phyloP scores from a whole-genome alignment of 2,329 filamentous ascomycete species.

The Nannizzia gypsea region DNA sequence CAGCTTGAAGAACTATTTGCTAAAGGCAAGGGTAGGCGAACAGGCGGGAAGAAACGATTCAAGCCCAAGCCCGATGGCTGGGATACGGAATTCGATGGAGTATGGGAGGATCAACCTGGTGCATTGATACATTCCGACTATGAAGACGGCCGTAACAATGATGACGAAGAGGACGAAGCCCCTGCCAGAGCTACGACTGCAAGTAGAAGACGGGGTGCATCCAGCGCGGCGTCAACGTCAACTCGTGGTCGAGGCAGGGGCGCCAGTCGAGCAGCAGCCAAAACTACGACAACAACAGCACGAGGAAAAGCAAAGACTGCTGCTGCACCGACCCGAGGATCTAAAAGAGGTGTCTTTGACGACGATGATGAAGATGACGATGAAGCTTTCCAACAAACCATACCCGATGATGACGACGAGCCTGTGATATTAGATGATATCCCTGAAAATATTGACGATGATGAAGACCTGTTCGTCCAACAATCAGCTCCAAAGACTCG shows the following conservation, averaged over 20 bases:
- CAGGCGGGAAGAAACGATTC: constrained; percentile 43
- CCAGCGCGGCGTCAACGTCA: constrained; percentile 28
- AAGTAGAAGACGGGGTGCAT: constrained; percentile 27
- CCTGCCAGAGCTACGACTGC: constrained; percentile 19
- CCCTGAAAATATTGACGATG: constrained; percentile 17
- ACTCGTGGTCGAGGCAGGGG: constrained; percentile 24
- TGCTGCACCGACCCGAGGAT: constrained; percentile 14
- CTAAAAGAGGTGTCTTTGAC: not conserved
- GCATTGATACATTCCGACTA: constrained; percentile 47
- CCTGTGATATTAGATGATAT: constrained; percentile 30
- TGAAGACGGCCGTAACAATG: constrained; percentile 36
- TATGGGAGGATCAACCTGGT: constrained; percentile 69
- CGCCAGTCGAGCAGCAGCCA: constrained; percentile 22
- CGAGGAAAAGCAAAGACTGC: constrained; percentile 20
- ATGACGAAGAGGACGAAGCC: constrained; percentile 38
- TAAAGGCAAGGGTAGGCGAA: constrained; percentile 46
- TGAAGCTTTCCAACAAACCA: constrained; percentile 11
- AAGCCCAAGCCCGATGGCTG: constrained; percentile 69
- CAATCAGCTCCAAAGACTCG: constrained; percentile 18
- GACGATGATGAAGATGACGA: constrained; percentile 23
- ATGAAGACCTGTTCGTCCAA: constrained; percentile 31
- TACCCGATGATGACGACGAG: constrained; percentile 22
- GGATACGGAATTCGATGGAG: constrained; percentile 82
- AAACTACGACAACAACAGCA: constrained; percentile 23
- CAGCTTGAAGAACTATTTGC: constrained; percentile 61